These are phyloP conservation scores for Enterocytospora artemiae DNA, from an alignment of 371 early-diverging fungal species.

Conservation along the genomic window DNA sequence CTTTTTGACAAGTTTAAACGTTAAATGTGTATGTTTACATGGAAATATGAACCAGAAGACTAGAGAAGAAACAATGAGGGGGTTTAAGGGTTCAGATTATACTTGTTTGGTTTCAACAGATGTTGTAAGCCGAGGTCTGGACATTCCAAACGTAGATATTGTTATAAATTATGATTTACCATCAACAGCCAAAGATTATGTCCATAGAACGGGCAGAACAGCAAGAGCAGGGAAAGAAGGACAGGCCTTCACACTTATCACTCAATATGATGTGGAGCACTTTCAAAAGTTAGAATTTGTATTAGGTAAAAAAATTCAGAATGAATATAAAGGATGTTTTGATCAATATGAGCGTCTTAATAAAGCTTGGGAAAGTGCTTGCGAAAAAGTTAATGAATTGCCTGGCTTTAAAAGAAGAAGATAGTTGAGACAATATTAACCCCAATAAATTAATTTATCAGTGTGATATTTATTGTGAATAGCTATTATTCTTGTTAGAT, in stretches of 20 bases:
- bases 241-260: conserved; percentile 79
- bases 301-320: conserved; percentile 81
- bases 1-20: conserved; percentile 73
- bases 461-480: no score
- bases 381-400: no score
- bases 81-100: conserved; percentile 67
- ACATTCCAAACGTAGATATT: conserved; percentile 82
- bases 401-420: no score
- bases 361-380: no score
- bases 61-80: conserved; percentile 72
- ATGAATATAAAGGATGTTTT: conserved; percentile 6
- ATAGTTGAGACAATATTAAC: no score
- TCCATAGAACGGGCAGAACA: conserved; percentile 89
- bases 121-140: conserved; percentile 83
- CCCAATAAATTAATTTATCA: no score
- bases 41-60: conserved; percentile 79
- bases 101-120: conserved; percentile 89
- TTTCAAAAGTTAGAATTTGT: conserved; percentile 85
- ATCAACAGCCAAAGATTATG: conserved; percentile 77
- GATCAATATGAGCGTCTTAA: no score
- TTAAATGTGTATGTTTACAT: conserved; percentile 71
- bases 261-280: conserved; percentile 82
- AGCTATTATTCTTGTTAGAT: no score
- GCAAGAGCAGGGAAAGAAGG: conserved; percentile 85
- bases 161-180: conserved; percentile 92